Evolutionary conservation across 2,329 filamentous ascomycete genomes (phyloP).

Genomic region (Fusarium illudens): DNA sequence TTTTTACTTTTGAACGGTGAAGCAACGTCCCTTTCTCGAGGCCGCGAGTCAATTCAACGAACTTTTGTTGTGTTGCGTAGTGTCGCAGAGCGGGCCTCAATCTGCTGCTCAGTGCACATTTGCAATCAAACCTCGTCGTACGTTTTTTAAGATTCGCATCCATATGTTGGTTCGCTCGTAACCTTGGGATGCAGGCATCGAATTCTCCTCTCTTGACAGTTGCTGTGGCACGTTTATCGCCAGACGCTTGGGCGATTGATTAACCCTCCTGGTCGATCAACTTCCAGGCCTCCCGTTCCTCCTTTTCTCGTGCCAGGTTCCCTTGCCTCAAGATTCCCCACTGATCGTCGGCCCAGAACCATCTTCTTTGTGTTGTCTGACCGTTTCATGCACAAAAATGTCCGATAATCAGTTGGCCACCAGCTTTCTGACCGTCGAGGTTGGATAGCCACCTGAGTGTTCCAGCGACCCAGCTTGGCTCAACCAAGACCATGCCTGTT

Average conservation of each 20-base stretch:
- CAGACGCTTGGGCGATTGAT: conserved; percentile 24
- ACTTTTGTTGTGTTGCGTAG: neutral
- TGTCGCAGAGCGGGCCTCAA: neutral
- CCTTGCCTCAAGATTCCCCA: conserved; percentile 5
- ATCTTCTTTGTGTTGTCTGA: conserved; percentile 4
- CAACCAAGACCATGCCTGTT: neutral
- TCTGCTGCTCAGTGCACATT: neutral
- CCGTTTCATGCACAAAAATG: conserved; percentile 24
- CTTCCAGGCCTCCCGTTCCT: neutral
- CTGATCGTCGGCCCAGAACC: conserved; percentile 13
- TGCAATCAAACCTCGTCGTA: conserved; percentile 17
- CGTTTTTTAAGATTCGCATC: conserved; percentile 2
- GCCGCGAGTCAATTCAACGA: neutral
- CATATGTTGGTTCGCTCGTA: neutral
- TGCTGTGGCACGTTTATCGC: conserved; percentile 8
- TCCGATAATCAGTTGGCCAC: conserved; percentile 2
- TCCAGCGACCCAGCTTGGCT: neutral
- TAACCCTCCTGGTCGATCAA: conserved; percentile 1
- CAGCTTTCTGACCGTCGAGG: neutral
- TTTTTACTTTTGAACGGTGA: conserved; percentile 16
- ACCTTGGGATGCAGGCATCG: neutral
- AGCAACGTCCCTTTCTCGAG: conserved; percentile 10
- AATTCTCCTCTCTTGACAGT: neutral
- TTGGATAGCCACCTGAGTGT: neutral
- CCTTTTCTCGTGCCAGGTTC: neutral